phyloP scores from a whole-genome alignment of 805 yeast species.

The Lachancea dasiensis region DNA sequence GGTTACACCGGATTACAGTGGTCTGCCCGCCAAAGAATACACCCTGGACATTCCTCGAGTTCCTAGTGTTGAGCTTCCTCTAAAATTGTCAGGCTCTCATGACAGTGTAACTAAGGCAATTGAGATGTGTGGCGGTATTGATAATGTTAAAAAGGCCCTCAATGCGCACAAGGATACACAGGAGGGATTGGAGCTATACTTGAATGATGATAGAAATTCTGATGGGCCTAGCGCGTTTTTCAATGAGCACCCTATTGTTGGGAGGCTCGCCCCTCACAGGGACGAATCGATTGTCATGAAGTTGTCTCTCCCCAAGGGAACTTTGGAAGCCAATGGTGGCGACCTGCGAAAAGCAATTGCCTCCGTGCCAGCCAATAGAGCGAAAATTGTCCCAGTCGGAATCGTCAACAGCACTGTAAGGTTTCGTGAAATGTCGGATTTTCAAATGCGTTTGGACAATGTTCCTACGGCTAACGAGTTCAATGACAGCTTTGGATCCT shows the following conservation, averaged over 20 bases:
- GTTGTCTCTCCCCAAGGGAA: constrained; percentile 52
- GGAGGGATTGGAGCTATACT: constrained; percentile 26
- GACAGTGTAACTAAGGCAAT: constrained; percentile 57
- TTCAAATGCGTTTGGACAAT: constrained; percentile 62
- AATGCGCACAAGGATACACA: constrained; percentile 26
- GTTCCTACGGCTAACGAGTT: constrained; percentile 43
- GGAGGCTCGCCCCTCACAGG: constrained; percentile 39
- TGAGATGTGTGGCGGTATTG: constrained; percentile 60
- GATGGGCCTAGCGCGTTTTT: constrained; percentile 32
- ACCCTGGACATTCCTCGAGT: constrained; percentile 70
- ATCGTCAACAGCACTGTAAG: constrained; percentile 62
- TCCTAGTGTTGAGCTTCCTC: constrained; percentile 73
- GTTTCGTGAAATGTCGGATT: constrained; percentile 84
- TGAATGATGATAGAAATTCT: constrained; percentile 37
- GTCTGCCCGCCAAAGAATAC: constrained; percentile 42
- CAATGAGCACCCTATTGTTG: constrained; percentile 58
- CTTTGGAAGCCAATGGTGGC: constrained; percentile 38
- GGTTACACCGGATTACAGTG: neutral
- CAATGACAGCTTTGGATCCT: constrained; percentile 23
- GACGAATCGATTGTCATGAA: constrained; percentile 56
- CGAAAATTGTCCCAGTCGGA: constrained; percentile 54
- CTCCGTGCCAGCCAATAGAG: constrained; percentile 27
- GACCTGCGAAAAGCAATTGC: constrained; percentile 40
- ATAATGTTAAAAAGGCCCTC: constrained; percentile 30
- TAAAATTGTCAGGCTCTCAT: constrained; percentile 43